Base-by-base conservation (phyloP, 345 rosid species). In the Alliaria petiolata region DNA sequence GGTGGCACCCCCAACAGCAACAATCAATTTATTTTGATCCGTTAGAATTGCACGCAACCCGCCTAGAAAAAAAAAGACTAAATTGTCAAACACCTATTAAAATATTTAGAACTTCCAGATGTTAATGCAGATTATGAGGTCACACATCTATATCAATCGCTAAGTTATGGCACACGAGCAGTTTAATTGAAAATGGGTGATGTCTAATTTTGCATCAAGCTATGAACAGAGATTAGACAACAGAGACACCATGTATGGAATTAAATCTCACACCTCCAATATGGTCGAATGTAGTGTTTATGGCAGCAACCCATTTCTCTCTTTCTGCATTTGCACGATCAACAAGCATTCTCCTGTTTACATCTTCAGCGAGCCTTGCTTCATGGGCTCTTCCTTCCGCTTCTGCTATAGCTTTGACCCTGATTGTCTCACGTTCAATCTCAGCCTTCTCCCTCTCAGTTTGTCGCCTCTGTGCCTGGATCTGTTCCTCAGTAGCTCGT, bases 371-470 rank as follows among this genome's bases (percentile, higher is more conserved):
- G 61, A 95, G 87, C 84, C 90, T 95, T 50, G 93, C 96, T 72
- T 95, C 99, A 76, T 92, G 98, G 55, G 97, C 98, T 80, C 99
- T 87, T 72, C 97, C 99, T 84, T 91, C 98, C 19, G 97, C 99
- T 79, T 95, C 98, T 30, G 99, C 98, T 80, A 95, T 86, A 57
- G 97, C 90, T 84, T 84, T 86, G 73, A 92, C 96, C 65, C 86
- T 81, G 74, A 95, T 92, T 60, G 99, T 95, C 83, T 95, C 98
- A 57, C 98, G 95, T 72, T 95, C 97, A 15, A 95, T 82, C 81
- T 95, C 97, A 76, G 98, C 99, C 75, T 88, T 95, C 80, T 92
- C 98, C 83, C 93, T 88, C 87, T 95, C 96, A 7, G 99, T 92
- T 75, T 87, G 98, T 38, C 92, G 85, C 61, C 84, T 76, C 64